Conservation (phyloP, 331 rosid genomes). For the Rosa hybrid region DNA sequence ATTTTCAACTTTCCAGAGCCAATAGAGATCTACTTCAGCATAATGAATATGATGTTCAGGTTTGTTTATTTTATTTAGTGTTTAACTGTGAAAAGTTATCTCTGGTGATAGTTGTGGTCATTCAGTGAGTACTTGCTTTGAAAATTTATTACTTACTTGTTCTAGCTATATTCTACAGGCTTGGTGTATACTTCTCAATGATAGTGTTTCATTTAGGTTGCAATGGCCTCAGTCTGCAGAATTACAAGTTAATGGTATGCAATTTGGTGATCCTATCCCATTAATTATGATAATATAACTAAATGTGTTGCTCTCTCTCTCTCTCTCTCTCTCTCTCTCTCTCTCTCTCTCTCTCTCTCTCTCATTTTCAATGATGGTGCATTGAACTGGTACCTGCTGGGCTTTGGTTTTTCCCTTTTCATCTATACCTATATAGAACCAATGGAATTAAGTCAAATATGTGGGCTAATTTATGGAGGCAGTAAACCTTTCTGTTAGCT, state of each 20-base stretch:
- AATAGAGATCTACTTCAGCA: slow-evolving; percentile 61
- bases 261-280: slow-evolving; percentile 21
- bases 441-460: no score
- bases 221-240: slow-evolving; percentile 97
- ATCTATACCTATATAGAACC: neutral
- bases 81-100: slow-evolving; percentile 2
- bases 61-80: slow-evolving; percentile 30
- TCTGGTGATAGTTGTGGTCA: slow-evolving; percentile 16
- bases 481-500: neutral
- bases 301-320: neutral
- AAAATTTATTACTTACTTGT: neutral
- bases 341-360: no score
- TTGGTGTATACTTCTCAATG: slow-evolving; percentile 98
- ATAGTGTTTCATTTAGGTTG: slow-evolving; percentile 93
- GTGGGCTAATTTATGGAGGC: neutral
- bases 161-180: slow-evolving; percentile 43
- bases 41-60: slow-evolving; percentile 86
- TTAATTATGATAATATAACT: neutral
- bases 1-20: slow-evolving; percentile 70
- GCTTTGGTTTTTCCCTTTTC: neutral
- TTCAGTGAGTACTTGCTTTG: neutral
- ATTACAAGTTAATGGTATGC: slow-evolving; percentile 79
- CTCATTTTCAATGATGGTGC: neutral
- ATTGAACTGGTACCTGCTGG: neutral
- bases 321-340: neutral